A percentile compares a stretch with the other conserved stretches of the same genome.
Conservation (phyloP, 1,284 basidiomycete genomes). For the Tilletia indica region DNA sequence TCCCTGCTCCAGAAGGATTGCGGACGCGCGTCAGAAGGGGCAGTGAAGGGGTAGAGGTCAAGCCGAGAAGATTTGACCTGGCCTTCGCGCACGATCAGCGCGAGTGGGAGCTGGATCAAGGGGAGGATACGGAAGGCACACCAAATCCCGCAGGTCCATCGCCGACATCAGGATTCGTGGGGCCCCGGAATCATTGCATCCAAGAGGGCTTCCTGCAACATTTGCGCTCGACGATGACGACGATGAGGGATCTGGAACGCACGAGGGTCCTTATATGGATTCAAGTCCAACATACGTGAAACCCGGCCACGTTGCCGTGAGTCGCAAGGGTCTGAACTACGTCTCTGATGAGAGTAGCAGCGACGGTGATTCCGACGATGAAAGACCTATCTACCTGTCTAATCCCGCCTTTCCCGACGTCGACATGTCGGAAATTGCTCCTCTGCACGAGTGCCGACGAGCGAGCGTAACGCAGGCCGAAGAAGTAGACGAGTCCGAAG, state of each 20-base stretch:
- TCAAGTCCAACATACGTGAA: too few species aligned
- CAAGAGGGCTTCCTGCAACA: too few species aligned
- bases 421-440: background rate
- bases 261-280: background rate
- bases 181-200: too few species aligned
- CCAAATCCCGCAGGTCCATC: too few species aligned
- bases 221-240: background rate
- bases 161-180: too few species aligned
- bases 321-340: too few species aligned
- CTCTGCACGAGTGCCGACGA: background rate
- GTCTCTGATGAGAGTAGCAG: background rate
- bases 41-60: slow-evolving; percentile 10
- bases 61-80: slow-evolving; percentile 11
- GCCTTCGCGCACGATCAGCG: slow-evolving; percentile 3
- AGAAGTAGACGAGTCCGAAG: background rate
- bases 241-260: background rate
- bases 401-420: background rate
- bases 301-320: too few species aligned
- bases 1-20: background rate
- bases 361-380: background rate
- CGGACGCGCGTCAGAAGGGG: background rate
- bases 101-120: background rate
- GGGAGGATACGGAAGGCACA: background rate
- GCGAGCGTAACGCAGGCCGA: background rate
- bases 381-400: background rate